These are phyloP conservation scores for Pythium aphanidermatum DNA, from an alignment of 352 stramenopile species.

Conservation along the genomic window DNA sequence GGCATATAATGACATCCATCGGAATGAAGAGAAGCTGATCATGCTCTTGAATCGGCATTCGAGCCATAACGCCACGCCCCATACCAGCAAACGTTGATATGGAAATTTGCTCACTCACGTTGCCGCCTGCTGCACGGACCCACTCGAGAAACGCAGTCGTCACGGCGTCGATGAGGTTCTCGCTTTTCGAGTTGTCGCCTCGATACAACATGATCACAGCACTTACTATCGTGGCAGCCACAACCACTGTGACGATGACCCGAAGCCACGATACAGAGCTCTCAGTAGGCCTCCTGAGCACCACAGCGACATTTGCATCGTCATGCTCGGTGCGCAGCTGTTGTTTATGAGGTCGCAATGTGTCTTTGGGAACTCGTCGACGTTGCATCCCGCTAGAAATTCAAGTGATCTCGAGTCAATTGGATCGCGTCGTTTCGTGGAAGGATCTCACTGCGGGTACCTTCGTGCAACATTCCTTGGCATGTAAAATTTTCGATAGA, in stretches of 20 bases:
- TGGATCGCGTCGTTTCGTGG: neutral
- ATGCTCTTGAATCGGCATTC: neutral
- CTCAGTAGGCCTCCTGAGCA: too few species aligned
- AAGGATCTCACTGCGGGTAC: neutral
- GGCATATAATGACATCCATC: slow-evolving; percentile 16
- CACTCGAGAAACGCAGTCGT: slow-evolving; percentile 29
- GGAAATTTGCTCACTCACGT: slow-evolving; percentile 5
- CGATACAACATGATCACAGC: neutral
- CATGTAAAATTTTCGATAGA: too few species aligned
- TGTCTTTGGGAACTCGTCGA: neutral
- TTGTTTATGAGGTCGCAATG: neutral
- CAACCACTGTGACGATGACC: neutral
- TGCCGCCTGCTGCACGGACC: slow-evolving; percentile 26
- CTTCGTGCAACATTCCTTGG: slow-evolving; percentile 11
- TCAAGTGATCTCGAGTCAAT: neutral
- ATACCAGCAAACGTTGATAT: slow-evolving; percentile 10
- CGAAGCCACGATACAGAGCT: too few species aligned
- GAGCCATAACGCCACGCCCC: slow-evolving; percentile 13
- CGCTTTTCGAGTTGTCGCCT: neutral
- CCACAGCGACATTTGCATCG: too few species aligned
- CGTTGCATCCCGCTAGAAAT: neutral
- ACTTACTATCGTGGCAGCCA: neutral
- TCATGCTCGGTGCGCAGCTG: too few species aligned
- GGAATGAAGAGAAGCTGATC: slow-evolving; percentile 16
- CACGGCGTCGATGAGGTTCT: neutral